A percentile compares a stretch with the other conserved stretches of the same genome.
These are phyloP conservation scores for Puccinia brachypodii DNA, from an alignment of 1,284 basidiomycete species.

Conservation along the genomic window DNA sequence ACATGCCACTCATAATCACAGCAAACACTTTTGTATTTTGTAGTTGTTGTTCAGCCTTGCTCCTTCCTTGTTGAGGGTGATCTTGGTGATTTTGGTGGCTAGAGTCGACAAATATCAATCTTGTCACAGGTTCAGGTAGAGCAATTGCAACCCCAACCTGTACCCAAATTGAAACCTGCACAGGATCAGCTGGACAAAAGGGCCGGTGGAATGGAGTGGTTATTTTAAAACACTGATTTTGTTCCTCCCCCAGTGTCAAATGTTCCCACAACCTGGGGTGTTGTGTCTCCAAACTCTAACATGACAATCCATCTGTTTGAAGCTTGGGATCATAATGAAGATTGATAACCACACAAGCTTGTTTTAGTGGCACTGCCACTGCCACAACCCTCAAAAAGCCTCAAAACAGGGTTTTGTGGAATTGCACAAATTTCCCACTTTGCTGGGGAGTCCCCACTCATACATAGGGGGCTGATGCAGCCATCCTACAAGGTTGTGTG, in stretches of 20 bases:
- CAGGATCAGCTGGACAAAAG: conserved; percentile 7
- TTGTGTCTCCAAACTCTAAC: conserved; percentile 3
- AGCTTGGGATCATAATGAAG: conserved; percentile 2
- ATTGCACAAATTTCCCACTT: too few relatives aligned
- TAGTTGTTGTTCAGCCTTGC: background rate
- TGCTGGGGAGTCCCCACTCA: too few relatives aligned
- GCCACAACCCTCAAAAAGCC: too few relatives aligned
- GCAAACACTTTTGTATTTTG: background rate
- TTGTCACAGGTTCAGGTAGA: conserved; percentile 4
- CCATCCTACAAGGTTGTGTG: too few relatives aligned
- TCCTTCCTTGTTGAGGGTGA: background rate
- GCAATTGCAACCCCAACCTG: background rate
- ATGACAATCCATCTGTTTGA: conserved; percentile 14
- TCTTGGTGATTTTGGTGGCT: background rate
- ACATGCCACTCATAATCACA: background rate
- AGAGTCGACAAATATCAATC: background rate
- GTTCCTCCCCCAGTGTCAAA: background rate
- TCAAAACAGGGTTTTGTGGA: too few relatives aligned
- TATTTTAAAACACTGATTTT: background rate
- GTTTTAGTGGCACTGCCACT: too few relatives aligned
- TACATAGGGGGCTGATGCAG: too few relatives aligned
- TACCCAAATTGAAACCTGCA: background rate
- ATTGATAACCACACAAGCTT: too few relatives aligned
- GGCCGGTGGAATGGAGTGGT: background rate
- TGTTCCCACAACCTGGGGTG: background rate